phyloP scores from a whole-genome alignment of 139 green algal species.

The Chlamydomonas incerta region DNA sequence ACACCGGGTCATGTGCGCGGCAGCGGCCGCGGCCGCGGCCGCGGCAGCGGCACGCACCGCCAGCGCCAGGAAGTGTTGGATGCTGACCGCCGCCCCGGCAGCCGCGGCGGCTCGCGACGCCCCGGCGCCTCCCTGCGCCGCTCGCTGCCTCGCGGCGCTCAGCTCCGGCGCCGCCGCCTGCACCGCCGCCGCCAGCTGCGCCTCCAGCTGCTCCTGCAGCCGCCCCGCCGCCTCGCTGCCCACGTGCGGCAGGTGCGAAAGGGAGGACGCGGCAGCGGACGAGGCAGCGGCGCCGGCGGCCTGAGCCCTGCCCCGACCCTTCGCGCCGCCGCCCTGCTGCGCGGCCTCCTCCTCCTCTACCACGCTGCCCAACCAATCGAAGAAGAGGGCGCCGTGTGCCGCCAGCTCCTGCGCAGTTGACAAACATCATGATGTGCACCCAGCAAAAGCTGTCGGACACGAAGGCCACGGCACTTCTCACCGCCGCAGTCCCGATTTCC shows the following conservation, averaged over 20 bases:
- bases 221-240: background rate
- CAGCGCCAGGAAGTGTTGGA: conserved; percentile 11
- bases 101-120: background rate
- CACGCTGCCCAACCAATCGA: conserved; percentile 28
- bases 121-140: background rate
- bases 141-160: background rate
- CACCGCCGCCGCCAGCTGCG: conserved; percentile 13
- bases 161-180: conserved; percentile 26
- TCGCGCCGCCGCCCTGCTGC: background rate
- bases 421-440: no score
- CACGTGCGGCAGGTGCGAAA: conserved; percentile 5
- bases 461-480: no score
- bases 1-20: no score
- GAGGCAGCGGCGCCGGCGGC: background rate
- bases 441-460: no score
- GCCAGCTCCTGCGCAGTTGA: conserved; percentile 44
- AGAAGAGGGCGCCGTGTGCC: conserved; percentile 23
- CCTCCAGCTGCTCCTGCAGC: background rate
- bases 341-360: conserved; percentile 12
- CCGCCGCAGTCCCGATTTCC: no score
- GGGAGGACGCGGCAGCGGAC: background rate
- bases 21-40: no score
- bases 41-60: background rate
- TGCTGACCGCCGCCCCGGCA: background rate
- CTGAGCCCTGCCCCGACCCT: background rate